Evolutionary conservation across 805 yeast genomes (phyloP), one percentile per base, ranked within the genome.

Genomic region (Wickerhamiella domercqiae): DNA sequence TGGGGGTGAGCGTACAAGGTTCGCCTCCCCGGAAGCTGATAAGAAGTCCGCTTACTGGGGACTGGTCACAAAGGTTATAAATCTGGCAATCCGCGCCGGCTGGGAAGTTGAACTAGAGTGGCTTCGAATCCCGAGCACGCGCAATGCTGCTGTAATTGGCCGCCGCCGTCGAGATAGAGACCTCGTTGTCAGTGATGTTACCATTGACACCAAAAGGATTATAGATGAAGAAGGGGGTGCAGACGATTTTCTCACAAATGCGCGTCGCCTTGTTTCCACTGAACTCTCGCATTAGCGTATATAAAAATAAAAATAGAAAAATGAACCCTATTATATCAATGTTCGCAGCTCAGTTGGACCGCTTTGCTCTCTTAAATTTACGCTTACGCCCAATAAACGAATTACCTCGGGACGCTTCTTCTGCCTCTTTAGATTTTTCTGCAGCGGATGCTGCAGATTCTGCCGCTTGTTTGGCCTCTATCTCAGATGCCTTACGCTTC

Each of bases 81-180:
- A 72, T 29, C 48, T 84, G 17, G 73, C 94, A 0, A 52, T 53
- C 14, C 53, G 64, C 36, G 73, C 72, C 49, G 96, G 96, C 0
- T 87, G 97, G 97, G 60, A 67, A 11, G 78, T 76, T 1, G 78
- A 82, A 50, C 71, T 76, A 48, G 97, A 87, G 54, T 78, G 79
- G 78, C 60, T 87, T 33, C 67, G 97, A 40, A 87, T 87, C 18
- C 97, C 97, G 22, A 81, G 94, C 40, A 87, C 97, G 0, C 64
- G 96, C 55, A 87, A 87, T 52, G 83, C 93, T 1, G 96, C 96
- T 0, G 61, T 87, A 13, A 74, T 87, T 35, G 94, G 93, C 0
- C 65, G 70, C 37, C 57, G 63, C 26, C 67, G 62, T 33, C 55
- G 54, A 2, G 39, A 49, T 7, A 47, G 56, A 7, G 25, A 29